Conservation (phyloP, 805 yeast genomes). For the Candida coleopterorum region DNA sequence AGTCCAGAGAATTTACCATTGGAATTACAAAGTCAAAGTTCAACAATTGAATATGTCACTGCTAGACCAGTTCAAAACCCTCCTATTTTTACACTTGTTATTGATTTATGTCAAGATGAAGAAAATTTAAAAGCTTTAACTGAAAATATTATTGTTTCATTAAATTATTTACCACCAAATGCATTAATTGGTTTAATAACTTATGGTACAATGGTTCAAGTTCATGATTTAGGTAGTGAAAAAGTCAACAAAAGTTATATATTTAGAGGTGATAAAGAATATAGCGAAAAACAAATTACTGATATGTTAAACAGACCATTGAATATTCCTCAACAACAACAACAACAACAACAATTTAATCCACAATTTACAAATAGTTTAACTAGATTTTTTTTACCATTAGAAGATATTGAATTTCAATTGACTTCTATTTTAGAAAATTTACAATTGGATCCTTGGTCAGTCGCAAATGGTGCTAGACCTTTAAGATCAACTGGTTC, state of each 20-base stretch:
- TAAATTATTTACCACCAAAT: conserved; percentile 82
- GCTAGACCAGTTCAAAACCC: conserved; percentile 78
- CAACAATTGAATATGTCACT: conserved; percentile 83
- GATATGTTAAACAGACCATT: conserved; percentile 42
- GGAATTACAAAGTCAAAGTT: conserved; percentile 63
- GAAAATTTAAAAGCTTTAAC: conserved; percentile 82
- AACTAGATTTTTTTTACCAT: conserved; percentile 67
- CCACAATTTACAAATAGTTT: conserved; percentile 28
- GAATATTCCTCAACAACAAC: conserved; percentile 21
- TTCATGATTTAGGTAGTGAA: conserved; percentile 70
- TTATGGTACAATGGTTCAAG: conserved; percentile 84
- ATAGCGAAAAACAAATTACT: conserved; percentile 62
- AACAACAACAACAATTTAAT: conserved; percentile 19
- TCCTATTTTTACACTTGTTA: conserved; percentile 79
- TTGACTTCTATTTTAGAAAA: conserved; percentile 75
- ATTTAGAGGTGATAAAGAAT: conserved; percentile 87
- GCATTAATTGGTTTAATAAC: conserved; percentile 85
- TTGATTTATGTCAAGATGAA: conserved; percentile 85
- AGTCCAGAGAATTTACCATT: conserved; percentile 74
- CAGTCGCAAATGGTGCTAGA: conserved; percentile 76
- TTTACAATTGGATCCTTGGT: conserved; percentile 82
- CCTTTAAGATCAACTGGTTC: conserved; percentile 91
- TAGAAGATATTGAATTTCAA: conserved; percentile 77
- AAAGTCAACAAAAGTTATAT: conserved; percentile 71
- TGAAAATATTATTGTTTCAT: conserved; percentile 70